A percentile compares a stretch with the other conserved stretches of the same genome.
Conservation (phyloP, 1,284 basidiomycete genomes). For the Cutaneotrichosporon cavernicola region DNA sequence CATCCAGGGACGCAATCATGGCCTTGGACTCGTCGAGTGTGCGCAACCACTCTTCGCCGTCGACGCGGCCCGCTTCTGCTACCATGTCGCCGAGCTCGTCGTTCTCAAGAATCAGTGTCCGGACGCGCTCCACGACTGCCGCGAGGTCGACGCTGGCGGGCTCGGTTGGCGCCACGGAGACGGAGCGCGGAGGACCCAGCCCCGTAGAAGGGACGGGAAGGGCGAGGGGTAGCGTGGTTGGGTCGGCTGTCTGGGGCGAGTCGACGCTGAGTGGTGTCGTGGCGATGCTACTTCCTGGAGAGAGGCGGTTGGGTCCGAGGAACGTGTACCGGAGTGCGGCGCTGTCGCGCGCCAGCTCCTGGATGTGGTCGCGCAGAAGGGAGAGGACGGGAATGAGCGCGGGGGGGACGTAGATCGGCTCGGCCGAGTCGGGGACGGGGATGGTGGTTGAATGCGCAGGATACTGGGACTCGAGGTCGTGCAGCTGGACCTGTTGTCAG, state of each 20-base stretch:
- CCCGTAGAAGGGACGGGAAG: conserved; percentile 7
- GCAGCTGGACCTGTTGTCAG: conserved; percentile 21
- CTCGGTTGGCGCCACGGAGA: background rate
- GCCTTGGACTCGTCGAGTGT: conserved; percentile 42
- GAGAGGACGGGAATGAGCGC: conserved; percentile 38
- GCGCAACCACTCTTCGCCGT: conserved; percentile 36
- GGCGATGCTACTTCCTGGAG: conserved; percentile 20
- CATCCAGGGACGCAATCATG: conserved; percentile 44
- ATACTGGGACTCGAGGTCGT: conserved; percentile 22
- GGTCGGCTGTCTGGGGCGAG: conserved; percentile 6
- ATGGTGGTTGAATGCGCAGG: conserved; percentile 25
- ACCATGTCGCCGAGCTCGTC: conserved; percentile 51
- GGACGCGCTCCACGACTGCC: conserved; percentile 40
- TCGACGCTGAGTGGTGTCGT: conserved; percentile 21
- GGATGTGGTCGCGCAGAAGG: conserved; percentile 39
- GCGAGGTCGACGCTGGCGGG: conserved; percentile 31
- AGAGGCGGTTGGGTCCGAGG: conserved; percentile 25
- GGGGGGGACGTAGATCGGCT: conserved; percentile 32
- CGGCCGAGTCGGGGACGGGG: conserved; percentile 11
- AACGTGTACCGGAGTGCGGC: conserved; percentile 48
- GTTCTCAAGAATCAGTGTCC: conserved; percentile 44
- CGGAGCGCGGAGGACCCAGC: background rate
- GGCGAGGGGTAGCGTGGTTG: background rate
- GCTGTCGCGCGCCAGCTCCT: conserved; percentile 45
- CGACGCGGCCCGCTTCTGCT: conserved; percentile 34